phyloP scores from a whole-genome alignment of 2,329 filamentous ascomycete genomes.

The Aspergillus novofumigatus region DNA sequence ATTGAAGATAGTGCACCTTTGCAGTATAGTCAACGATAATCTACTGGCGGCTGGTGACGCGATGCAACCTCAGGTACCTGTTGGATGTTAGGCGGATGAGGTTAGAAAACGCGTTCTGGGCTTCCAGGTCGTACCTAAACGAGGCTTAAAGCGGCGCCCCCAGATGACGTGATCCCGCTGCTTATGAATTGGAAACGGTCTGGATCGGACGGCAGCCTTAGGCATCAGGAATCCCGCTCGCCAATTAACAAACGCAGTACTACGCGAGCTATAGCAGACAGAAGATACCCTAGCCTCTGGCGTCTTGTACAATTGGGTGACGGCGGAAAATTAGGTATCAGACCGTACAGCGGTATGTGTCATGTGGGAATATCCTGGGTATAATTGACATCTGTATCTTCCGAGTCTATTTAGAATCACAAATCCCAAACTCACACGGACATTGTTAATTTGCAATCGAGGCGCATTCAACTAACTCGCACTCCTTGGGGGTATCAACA shows the following conservation, averaged over 20 bases:
- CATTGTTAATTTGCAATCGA: constrained; percentile 8
- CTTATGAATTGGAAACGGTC: constrained; percentile 31
- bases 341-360: constrained; percentile 2
- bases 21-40: neutral
- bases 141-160: constrained; percentile 12
- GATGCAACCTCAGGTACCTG: neutral
- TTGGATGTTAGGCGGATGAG: neutral
- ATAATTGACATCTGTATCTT: neutral
- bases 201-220: constrained; percentile 15
- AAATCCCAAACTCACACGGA: constrained; percentile 5
- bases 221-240: constrained; percentile 1
- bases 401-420: constrained; percentile 16
- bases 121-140: neutral
- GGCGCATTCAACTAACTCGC: constrained; percentile 19
- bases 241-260: neutral
- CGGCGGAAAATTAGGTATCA: neutral
- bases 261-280: no score
- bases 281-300: no score
- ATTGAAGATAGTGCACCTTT: neutral
- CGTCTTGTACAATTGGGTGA: neutral
- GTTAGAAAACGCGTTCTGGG: constrained; percentile 9
- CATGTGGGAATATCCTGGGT: neutral
- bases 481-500: constrained; percentile 25
- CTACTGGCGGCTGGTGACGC: constrained; percentile 4
- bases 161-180: constrained; percentile 30